phyloP scores from a whole-genome alignment of 78 protist genomes.

The Anaeramoeba flamelloides region DNA sequence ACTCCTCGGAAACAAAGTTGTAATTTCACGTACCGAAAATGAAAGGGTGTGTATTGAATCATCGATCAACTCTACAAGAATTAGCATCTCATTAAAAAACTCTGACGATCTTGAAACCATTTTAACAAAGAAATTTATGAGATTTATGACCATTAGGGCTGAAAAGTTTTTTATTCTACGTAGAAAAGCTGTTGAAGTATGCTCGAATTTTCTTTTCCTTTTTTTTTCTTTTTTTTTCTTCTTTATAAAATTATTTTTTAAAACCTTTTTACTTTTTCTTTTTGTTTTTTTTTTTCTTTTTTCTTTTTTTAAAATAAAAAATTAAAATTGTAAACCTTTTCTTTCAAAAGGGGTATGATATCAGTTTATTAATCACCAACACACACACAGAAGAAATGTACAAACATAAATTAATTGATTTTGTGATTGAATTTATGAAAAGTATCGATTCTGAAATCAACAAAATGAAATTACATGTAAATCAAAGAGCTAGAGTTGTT shows the following conservation, averaged over 20 bases:
- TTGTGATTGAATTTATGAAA: conserved; percentile 83
- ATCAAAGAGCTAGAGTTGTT: conserved; percentile 62
- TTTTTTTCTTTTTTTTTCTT: too few relatives aligned
- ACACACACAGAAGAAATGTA: conserved; percentile 75
- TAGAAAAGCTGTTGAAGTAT: conserved; percentile 61
- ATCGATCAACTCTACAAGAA: conserved; percentile 87
- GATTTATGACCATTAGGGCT: conserved; percentile 87
- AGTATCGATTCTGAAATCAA: conserved; percentile 83
- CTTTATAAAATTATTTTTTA: too few relatives aligned
- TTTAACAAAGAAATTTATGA: conserved; percentile 62
- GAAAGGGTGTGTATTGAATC: conserved; percentile 79
- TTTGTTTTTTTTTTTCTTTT: too few relatives aligned
- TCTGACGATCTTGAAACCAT: conserved; percentile 75
- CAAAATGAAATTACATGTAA: conserved; percentile 65
- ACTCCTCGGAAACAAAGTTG: conserved; percentile 64
- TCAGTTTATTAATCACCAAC: conserved; percentile 86
- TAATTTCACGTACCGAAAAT: conserved; percentile 57
- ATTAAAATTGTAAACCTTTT: neutral
- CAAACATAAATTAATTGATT: conserved; percentile 86
- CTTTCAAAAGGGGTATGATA: conserved; percentile 72
- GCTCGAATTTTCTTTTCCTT: too few relatives aligned
- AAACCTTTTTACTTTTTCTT: too few relatives aligned
- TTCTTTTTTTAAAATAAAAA: too few relatives aligned
- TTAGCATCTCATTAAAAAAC: conserved; percentile 68
- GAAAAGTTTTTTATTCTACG: conserved; percentile 80